Base-by-base conservation (phyloP, 768 basidiomycete genomes). In the Kwoniella dejecticola region DNA sequence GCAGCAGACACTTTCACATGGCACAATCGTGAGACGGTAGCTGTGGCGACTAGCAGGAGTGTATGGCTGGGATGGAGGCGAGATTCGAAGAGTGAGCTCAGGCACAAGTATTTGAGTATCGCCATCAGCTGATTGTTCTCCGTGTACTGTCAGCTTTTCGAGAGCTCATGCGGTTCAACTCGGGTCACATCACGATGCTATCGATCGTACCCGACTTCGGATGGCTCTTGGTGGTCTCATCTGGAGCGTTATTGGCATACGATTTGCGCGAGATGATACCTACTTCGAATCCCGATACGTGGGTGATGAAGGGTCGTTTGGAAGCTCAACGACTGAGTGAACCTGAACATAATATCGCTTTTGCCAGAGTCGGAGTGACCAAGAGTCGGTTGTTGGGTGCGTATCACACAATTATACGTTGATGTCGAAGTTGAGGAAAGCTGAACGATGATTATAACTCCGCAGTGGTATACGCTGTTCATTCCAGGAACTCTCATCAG, bases 51-150 rank as follows among this genome's bases (percentile, higher is more conserved):
- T 0, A 17, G 56, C 7, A 49, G 56, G 21, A 61, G 60, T 12
- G 60, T 75, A 3, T 71, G 69, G 63, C 31, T 75, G 21, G 74
- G 74, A 4, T 75, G 71, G 71, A 58, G 71, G 17, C 40, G 67
- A 17, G 74, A 75, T 40, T 42, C 55, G 29, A 59, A 52, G 52
- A 63, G 65, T 52, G 45, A 26, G 56, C n/a, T 40, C 33, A 19
- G 24, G 21, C 4, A 45, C 65, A 11, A 45, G 41, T 5, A 31
- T 15, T 21, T 4, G n/a, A 17, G 2, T 17, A 13, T n/a, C 4
- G 17, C 54, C 50, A 40, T 57, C 49, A 36, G 17, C 48, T 24
- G 21, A 23, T 42, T 6, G 30, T 47, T 15, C 12, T 13, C 42
- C 10, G 29, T 31, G 24, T 26, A 36, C 10, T 57, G 48, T 36